Conservation (phyloP, 2,329 filamentous ascomycete genomes). For the Pseudogymnoascus pannorum region DNA sequence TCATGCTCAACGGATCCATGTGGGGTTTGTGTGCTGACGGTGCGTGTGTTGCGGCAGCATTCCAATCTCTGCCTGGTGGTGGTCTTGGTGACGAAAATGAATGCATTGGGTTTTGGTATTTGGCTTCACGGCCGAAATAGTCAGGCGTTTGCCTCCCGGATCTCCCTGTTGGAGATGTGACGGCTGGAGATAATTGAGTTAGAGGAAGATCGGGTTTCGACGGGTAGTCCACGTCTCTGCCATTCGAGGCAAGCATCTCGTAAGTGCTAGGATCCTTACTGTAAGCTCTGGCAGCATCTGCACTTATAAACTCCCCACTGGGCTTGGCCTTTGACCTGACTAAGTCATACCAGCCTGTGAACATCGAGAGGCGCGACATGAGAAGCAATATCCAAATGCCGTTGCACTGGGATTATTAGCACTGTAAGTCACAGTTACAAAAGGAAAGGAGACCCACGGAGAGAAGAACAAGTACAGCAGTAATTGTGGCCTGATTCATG, state of each 20-base stretch:
- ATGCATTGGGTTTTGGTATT: constrained; percentile 39
- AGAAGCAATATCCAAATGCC: constrained; percentile 81
- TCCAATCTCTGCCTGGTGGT: constrained; percentile 25
- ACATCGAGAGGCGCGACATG: constrained; percentile 76
- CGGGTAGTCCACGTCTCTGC: constrained; percentile 30
- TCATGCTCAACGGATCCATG: constrained; percentile 26
- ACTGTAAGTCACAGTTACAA: constrained; percentile 16
- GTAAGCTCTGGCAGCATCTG: constrained; percentile 60
- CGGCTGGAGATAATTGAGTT: constrained; percentile 22
- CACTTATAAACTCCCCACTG: constrained; percentile 80
- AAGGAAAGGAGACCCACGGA: constrained; percentile 48
- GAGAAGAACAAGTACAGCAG: constrained; percentile 75
- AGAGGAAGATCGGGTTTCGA: constrained; percentile 25
- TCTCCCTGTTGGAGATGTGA: constrained; percentile 13
- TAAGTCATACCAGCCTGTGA: constrained; percentile 72
- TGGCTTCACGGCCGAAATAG: constrained; percentile 37
- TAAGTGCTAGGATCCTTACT: constrained; percentile 61
- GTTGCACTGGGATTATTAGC: constrained; percentile 51
- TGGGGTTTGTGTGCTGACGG: constrained; percentile 16
- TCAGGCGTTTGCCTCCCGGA: constrained; percentile 28
- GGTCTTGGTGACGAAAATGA: constrained; percentile 42
- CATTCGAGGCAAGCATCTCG: constrained; percentile 64
- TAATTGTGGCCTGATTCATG: constrained; percentile 67
- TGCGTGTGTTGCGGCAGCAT: constrained; percentile 21
- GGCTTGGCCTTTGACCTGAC: constrained; percentile 40